Evolutionary conservation across 202 grass and related monocot species (phyloP).

Genomic region (Hordeum pubiflorum): DNA sequence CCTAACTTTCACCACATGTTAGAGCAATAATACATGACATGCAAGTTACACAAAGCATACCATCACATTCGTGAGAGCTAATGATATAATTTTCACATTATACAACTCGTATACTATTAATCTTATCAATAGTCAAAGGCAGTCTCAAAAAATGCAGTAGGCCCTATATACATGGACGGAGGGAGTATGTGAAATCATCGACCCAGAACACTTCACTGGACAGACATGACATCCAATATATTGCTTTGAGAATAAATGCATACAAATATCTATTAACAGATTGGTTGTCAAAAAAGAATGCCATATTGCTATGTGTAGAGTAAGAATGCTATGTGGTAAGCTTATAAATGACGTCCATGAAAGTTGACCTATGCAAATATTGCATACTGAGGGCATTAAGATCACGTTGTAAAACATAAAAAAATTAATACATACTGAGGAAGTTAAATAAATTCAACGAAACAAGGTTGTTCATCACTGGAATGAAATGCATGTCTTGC

Average conservation of each 20-base stretch:
- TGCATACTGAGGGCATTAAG: not conserved
- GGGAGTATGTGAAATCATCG: not conserved
- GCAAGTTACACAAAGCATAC: too few relatives aligned
- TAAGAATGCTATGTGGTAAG: not conserved
- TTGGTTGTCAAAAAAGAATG: not conserved
- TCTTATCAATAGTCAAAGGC: too few relatives aligned
- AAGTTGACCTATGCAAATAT: not conserved
- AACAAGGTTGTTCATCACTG: not conserved
- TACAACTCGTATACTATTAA: too few relatives aligned
- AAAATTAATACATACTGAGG: not conserved
- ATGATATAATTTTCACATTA: too few relatives aligned
- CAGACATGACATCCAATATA: not conserved
- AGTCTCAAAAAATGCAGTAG: too few relatives aligned
- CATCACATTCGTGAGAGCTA: too few relatives aligned
- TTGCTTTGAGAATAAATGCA: not conserved
- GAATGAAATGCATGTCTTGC: not conserved
- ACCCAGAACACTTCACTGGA: constrained; percentile 3
- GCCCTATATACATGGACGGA: too few relatives aligned
- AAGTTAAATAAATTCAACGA: not conserved
- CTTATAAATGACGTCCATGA: not conserved
- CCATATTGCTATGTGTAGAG: not conserved
- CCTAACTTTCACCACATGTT: too few relatives aligned
- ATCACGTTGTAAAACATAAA: not conserved
- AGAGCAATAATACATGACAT: too few relatives aligned
- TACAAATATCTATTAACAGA: not conserved